Conservation (phyloP, 305 asterid species). For the Fraxinus sp. region DNA sequence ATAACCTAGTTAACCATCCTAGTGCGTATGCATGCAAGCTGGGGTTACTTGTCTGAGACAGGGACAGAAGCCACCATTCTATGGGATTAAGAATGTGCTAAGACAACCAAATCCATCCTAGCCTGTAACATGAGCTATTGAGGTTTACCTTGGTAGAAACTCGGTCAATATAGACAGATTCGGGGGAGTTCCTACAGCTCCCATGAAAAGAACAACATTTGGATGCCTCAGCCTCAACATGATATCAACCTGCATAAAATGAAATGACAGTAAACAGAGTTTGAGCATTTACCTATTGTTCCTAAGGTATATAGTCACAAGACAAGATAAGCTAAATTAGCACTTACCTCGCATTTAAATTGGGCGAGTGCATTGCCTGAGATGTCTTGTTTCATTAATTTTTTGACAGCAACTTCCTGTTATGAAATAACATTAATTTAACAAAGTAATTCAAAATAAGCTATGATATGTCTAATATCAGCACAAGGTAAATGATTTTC, state of each 20-base stretch:
- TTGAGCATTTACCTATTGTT: conserved; percentile 1
- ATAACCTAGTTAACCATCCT: neutral
- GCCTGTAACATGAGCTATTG: conserved; percentile 2
- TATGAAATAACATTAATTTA: conserved; percentile 16
- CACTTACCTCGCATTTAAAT: conserved; percentile 80
- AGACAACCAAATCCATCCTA: conserved; percentile 9
- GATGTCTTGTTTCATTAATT: conserved; percentile 93
- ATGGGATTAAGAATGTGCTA: neutral
- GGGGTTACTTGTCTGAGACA: neutral
- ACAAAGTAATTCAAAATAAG: neutral
- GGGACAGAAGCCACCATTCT: neutral
- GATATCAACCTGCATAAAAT: conserved; percentile 59
- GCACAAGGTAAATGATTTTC: neutral
- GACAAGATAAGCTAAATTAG: neutral
- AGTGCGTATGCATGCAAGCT: neutral
- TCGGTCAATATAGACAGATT: conserved; percentile 93
- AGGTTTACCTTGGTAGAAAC: conserved; percentile 75
- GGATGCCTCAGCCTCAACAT: conserved; percentile 97
- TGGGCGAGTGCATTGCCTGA: conserved; percentile 86
- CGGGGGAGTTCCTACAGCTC: conserved; percentile 89
- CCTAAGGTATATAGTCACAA: conserved; percentile 9
- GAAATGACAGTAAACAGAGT: neutral
- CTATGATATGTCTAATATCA: neutral
- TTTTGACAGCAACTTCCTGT: conserved; percentile 98
- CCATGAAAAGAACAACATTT: conserved; percentile 93